These are phyloP conservation scores for Monosporascus ibericus DNA, from an alignment of 2,329 filamentous ascomycete species.

Conservation along the genomic window DNA sequence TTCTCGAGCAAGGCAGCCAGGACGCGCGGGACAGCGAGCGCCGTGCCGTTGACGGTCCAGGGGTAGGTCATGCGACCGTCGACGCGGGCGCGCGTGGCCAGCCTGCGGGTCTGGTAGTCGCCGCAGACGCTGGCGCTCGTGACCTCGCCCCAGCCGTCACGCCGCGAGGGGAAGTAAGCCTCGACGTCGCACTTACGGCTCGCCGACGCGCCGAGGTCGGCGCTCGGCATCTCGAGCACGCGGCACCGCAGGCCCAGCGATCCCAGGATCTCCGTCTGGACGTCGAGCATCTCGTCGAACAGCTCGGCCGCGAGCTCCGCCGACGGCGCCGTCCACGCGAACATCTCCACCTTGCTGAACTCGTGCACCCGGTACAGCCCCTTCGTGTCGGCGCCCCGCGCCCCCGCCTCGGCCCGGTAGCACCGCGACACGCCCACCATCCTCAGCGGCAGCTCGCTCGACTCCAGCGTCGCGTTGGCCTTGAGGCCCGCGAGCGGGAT, in stretches of 20 bases:
- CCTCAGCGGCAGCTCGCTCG: slow-evolving; percentile 65
- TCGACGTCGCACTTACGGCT: slow-evolving; percentile 88
- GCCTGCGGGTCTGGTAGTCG: slow-evolving; percentile 83
- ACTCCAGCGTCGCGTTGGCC: slow-evolving; percentile 63
- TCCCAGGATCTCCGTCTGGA: slow-evolving; percentile 78
- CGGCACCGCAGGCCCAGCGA: slow-evolving; percentile 77
- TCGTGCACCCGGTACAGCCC: slow-evolving; percentile 96
- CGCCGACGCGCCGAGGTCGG: slow-evolving; percentile 85
- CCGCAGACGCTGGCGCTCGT: slow-evolving; percentile 87
- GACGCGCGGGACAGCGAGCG: slow-evolving; percentile 83
- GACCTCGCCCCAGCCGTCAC: slow-evolving; percentile 85
- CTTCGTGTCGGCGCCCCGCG: slow-evolving; percentile 83
- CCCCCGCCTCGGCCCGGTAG: slow-evolving; percentile 91
- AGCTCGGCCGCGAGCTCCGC: slow-evolving; percentile 43
- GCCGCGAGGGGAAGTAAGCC: slow-evolving; percentile 83
- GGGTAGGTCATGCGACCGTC: slow-evolving; percentile 58
- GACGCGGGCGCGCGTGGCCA: slow-evolving; percentile 66
- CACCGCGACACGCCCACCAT: slow-evolving; percentile 82
- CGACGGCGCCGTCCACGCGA: slow-evolving; percentile 75
- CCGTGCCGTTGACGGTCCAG: slow-evolving; percentile 90
- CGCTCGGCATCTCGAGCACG: slow-evolving; percentile 84
- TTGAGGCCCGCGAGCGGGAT: slow-evolving; percentile 91
- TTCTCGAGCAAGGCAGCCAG: slow-evolving; percentile 86
- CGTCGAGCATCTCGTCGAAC: slow-evolving; percentile 79
- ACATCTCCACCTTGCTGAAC: slow-evolving; percentile 98